These are phyloP conservation scores for Lipomyces mesembrius DNA, from an alignment of 805 yeast genomes.

Conservation along the genomic window DNA sequence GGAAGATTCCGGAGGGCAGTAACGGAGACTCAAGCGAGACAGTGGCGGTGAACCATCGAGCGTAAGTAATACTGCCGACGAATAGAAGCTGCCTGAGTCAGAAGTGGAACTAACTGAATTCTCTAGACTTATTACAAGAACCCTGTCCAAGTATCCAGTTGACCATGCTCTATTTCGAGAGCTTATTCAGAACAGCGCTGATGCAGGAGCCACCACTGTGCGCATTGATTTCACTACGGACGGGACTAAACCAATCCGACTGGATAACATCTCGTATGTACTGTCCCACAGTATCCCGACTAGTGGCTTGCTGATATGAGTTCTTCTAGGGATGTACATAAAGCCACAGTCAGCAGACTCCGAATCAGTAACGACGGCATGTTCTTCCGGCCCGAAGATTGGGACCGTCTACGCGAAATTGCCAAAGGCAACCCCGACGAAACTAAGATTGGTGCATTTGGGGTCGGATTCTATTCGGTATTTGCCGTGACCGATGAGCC, in stretches of 20 bases:
- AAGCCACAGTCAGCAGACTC: conserved; percentile 40
- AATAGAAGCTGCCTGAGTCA: not conserved
- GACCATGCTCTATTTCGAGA: conserved; percentile 51
- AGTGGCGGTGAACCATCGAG: conserved; percentile 50
- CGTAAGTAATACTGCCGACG: conserved; percentile 38
- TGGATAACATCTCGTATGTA: conserved; percentile 29
- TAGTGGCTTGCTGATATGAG: conserved; percentile 2
- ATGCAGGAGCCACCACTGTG: conserved; percentile 48
- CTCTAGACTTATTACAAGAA: conserved; percentile 47
- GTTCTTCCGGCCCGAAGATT: conserved; percentile 46
- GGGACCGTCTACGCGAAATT: conserved; percentile 49
- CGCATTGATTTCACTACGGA: conserved; percentile 42
- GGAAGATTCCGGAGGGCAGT: conserved; percentile 23
- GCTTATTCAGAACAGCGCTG: conserved; percentile 50
- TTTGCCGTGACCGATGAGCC: conserved; percentile 86
- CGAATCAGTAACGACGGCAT: conserved; percentile 48
- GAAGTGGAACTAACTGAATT: conserved; percentile 3
- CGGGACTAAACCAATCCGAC: conserved; percentile 25
- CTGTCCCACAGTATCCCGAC: not conserved
- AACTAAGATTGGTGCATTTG: conserved; percentile 51
- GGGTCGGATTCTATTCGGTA: conserved; percentile 65
- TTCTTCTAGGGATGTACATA: conserved; percentile 28
- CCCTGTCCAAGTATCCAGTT: conserved; percentile 51
- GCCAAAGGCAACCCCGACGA: conserved; percentile 53
- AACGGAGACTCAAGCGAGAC: conserved; percentile 37